A percentile compares a stretch with the other conserved stretches of the same genome.
phyloP scores from a whole-genome alignment of 179 eudicot genomes.

The Camellia oleifera region DNA sequence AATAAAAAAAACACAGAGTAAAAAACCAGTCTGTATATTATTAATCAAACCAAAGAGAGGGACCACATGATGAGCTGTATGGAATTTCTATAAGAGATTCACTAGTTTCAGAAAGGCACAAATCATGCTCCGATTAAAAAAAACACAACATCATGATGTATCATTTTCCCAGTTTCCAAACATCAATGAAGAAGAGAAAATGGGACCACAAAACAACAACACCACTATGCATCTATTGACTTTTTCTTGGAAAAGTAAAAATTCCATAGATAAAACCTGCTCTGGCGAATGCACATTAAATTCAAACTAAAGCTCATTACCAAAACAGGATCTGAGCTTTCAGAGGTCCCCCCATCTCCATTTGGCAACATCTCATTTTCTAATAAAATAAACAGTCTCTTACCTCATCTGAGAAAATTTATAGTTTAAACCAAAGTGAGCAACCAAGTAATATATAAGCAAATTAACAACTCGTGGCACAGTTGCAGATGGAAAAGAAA shows the following conservation, averaged over 20 bases:
- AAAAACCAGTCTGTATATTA: too few relatives aligned
- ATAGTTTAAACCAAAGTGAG: not conserved
- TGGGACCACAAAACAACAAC: conserved; percentile 15
- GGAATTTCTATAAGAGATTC: not conserved
- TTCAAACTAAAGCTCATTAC: conserved; percentile 19
- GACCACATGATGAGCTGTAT: not conserved
- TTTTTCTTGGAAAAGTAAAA: not conserved
- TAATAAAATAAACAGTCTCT: not conserved
- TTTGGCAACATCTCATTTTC: conserved; percentile 15
- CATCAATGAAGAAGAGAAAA: not conserved
- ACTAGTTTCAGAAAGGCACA: too few relatives aligned
- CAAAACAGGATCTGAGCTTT: conserved; percentile 15
- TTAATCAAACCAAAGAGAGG: too few relatives aligned
- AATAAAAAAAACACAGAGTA: too few relatives aligned
- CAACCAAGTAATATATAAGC: not conserved
- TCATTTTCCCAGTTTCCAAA: conserved; percentile 11
- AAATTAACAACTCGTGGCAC: not conserved
- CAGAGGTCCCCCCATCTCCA: conserved; percentile 18
- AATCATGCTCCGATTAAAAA: not conserved
- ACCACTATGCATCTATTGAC: not conserved
- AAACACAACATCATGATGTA: not conserved
- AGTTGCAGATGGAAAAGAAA: conserved; percentile 19
- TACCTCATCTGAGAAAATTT: not conserved
- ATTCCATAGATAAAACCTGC: conserved; percentile 11
- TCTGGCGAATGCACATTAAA: not conserved